Evolutionary conservation across 2,329 filamentous ascomycete species (phyloP).

Genomic region (Colletotrichum godetiae): DNA sequence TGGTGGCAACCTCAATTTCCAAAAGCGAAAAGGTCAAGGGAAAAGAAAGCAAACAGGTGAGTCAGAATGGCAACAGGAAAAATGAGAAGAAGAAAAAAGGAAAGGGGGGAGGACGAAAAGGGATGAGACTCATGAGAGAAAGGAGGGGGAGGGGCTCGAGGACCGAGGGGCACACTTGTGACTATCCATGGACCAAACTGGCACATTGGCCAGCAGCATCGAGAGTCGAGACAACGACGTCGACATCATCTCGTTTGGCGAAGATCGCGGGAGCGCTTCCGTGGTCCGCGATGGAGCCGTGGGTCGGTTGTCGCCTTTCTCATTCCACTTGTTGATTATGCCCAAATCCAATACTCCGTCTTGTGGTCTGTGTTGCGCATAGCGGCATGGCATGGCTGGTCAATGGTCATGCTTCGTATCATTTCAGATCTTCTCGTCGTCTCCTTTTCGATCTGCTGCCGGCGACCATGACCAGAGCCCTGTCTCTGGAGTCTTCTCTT

Average conservation of each 20-base stretch:
- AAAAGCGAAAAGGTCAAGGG: background rate
- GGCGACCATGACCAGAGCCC: background rate
- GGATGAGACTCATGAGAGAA: background rate
- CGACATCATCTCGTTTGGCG: conserved; percentile 21
- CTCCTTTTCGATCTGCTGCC: conserved; percentile 6
- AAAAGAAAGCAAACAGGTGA: background rate
- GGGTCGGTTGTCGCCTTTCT: background rate
- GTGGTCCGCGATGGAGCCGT: background rate
- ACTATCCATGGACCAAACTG: too few species aligned
- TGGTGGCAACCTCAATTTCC: background rate
- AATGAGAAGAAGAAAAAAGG: background rate
- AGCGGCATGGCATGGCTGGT: too few species aligned
- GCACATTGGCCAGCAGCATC: background rate
- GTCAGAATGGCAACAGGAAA: background rate
- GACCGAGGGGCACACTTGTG: conserved; percentile 1
- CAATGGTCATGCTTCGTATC: background rate
- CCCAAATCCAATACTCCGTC: background rate
- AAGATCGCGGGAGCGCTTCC: conserved; percentile 19
- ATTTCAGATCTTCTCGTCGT: conserved; percentile 3
- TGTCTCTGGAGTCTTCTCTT: background rate
- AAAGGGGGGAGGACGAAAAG: background rate
- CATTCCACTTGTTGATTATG: background rate
- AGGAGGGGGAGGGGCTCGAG: conserved; percentile 20
- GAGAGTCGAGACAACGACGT: conserved; percentile 12
- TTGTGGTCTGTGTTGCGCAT: background rate